A percentile compares a stretch with the other conserved stretches of the same genome.
Conservation (phyloP, 257 asterid species). For the Ligustrum vulgare region DNA sequence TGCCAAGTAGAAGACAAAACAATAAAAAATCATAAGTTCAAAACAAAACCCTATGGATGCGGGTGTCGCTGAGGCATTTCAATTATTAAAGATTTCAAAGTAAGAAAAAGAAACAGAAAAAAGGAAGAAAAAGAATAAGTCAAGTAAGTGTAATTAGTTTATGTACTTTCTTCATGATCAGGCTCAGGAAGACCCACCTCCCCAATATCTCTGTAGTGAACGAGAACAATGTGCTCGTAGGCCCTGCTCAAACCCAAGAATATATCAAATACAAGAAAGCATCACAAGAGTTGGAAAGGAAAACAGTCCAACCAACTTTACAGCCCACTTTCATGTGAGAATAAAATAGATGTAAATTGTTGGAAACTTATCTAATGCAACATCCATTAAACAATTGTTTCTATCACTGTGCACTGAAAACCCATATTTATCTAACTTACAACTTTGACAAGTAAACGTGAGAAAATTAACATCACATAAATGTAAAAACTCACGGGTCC, state of each 20-base stretch:
- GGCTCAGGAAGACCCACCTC: conserved; percentile 56
- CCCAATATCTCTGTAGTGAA: conserved; percentile 86
- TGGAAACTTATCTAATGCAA: conserved; percentile 4
- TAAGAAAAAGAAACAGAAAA: not conserved
- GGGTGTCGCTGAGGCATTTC: not conserved
- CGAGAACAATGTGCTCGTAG: conserved; percentile 91
- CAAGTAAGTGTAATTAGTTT: not conserved
- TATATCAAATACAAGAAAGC: conserved; percentile 6
- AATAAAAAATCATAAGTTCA: conserved; percentile 10
- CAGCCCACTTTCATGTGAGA: not conserved
- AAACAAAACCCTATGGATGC: not conserved
- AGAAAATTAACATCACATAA: conserved; percentile 12
- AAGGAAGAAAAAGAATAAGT: not conserved
- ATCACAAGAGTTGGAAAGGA: not conserved
- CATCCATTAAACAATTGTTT: conserved; percentile 1
- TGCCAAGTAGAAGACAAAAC: conserved; percentile 15
- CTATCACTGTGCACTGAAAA: conserved; percentile 6
- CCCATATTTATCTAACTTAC: conserved; percentile 1
- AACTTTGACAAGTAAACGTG: conserved; percentile 12
- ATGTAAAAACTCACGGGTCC: conserved; percentile 68
- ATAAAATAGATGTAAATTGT: not conserved
- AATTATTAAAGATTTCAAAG: conserved; percentile 17
- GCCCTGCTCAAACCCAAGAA: conserved; percentile 55
- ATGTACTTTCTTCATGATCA: conserved; percentile 16
- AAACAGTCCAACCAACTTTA: not conserved